Evolutionary conservation across 2,329 filamentous ascomycete species (phyloP), one percentile per base, ranked within the genome.

Genomic region (Ascochyta lentis): DNA sequence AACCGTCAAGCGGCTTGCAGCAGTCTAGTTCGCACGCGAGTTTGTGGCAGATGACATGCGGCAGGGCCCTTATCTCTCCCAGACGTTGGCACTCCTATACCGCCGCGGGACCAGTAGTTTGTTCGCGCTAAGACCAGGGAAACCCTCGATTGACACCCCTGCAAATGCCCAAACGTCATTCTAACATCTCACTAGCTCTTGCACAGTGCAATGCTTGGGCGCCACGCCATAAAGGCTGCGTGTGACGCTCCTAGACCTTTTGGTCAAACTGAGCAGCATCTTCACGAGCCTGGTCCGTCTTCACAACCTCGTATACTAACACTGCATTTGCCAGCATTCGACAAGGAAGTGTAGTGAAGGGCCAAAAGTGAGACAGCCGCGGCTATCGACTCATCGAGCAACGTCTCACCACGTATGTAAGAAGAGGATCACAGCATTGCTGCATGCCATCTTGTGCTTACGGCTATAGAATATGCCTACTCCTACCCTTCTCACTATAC

Each of bases 401-500:
- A 15, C 26, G 31, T 43, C 38, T 43, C 33, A 51, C 37, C 24
- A 34, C 38, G 38, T 26, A 22, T 26, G 44, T 42, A 39, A 42
- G 47, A 51, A 15, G 16, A 38, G 15, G 24, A 37, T 34, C 19
- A 47, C 29, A 33, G 27, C 23, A 34, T 16, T 51, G 38, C 37
- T 44, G 53, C 38, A 43, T 51, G 24, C 8, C 31, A 48, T 27
- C 38, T 48, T 49, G 60, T 44, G 22, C 22, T 26, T 38, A 34
- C 38, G 10, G 22, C 16, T 10, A 2, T 23, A 29, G 33, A 27
- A 33, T 19, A 63, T 62, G 57, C 34, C 59, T 54, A 46, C 54
- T 22, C 52, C 72, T 38, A 62, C 54, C n/a, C 58, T 75, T n/a
- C 56, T 76, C 7, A 60, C 66, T 2, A 55, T 76, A 13, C 73